phyloP scores from a whole-genome alignment of 2,329 filamentous ascomycete species.

The Emergomyces orientalis region DNA sequence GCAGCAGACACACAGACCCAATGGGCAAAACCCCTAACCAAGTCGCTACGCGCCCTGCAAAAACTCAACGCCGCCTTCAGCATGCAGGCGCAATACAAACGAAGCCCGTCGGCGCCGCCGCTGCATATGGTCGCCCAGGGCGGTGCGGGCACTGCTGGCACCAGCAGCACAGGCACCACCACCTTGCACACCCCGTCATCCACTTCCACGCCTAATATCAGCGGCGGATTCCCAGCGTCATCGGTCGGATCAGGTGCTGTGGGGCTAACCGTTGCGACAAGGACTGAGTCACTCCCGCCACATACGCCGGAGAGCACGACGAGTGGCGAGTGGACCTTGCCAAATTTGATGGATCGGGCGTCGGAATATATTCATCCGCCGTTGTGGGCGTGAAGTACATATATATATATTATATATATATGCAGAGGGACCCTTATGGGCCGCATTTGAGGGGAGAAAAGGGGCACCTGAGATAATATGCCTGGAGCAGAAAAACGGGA shows the following conservation, averaged over 20 bases:
- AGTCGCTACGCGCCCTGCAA: slow-evolving; percentile 38
- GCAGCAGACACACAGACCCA: slow-evolving; percentile 32
- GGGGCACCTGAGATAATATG: background rate
- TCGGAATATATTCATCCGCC: slow-evolving; percentile 42
- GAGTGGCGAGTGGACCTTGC: slow-evolving; percentile 39
- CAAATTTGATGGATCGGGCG: slow-evolving; percentile 38
- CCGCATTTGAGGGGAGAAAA: background rate
- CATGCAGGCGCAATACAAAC: slow-evolving; percentile 20
- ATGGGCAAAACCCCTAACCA: slow-evolving; percentile 39
- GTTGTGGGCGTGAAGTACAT: slow-evolving; percentile 26
- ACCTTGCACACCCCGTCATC: background rate
- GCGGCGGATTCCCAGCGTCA: slow-evolving; percentile 11
- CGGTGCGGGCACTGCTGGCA: background rate
- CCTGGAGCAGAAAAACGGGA: background rate
- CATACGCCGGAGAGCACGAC: slow-evolving; percentile 42
- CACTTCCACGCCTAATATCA: background rate
- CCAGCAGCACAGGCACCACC: background rate
- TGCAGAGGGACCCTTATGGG: background rate
- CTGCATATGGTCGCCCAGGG: slow-evolving; percentile 14
- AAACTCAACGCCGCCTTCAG: slow-evolving; percentile 37
- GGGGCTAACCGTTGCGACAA: slow-evolving; percentile 3
- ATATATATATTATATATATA: background rate
- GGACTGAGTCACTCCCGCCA: slow-evolving; percentile 31
- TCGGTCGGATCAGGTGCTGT: background rate
- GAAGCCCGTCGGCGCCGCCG: slow-evolving; percentile 16